A percentile compares a stretch with the other conserved stretches of the same genome.
phyloP scores from a whole-genome alignment of 257 asterid species.

The Eucommia ulmoides region DNA sequence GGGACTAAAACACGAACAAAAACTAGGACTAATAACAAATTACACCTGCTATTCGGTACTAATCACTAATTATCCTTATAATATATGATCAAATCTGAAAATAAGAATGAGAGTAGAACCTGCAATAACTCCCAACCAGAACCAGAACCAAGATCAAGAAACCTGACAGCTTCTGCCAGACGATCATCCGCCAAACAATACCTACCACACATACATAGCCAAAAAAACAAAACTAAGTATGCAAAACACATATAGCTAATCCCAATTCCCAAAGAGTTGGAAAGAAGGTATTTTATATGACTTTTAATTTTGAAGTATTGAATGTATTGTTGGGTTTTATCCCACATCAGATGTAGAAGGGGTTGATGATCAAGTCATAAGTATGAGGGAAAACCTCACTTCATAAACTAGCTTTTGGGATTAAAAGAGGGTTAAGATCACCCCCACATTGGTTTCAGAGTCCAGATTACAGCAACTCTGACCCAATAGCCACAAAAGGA shows the following conservation, averaged over 20 bases:
- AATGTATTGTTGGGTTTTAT: too few species aligned
- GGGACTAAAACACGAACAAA: not conserved
- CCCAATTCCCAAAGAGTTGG: too few species aligned
- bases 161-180: slow-evolving; percentile 61
- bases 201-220: slow-evolving; percentile 13
- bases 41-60: not conserved
- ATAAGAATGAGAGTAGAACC: slow-evolving; percentile 23
- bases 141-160: slow-evolving; percentile 59
- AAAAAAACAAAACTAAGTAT: not conserved
- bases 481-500: too few species aligned
- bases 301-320: too few species aligned
- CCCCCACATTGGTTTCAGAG: too few species aligned
- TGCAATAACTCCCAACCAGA: slow-evolving; percentile 94
- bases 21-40: not conserved
- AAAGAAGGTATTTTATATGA: too few species aligned
- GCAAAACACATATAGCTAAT: not conserved
- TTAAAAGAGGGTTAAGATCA: too few species aligned
- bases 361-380: too few species aligned
- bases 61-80: not conserved
- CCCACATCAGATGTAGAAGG: too few species aligned
- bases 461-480: too few species aligned
- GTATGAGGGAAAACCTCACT: too few species aligned
- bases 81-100: not conserved
- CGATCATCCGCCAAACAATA: slow-evolving; percentile 81
- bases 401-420: too few species aligned